These are phyloP conservation scores for Themeda triandra DNA, from an alignment of 176 grass and related monocot species.

Conservation along the genomic window DNA sequence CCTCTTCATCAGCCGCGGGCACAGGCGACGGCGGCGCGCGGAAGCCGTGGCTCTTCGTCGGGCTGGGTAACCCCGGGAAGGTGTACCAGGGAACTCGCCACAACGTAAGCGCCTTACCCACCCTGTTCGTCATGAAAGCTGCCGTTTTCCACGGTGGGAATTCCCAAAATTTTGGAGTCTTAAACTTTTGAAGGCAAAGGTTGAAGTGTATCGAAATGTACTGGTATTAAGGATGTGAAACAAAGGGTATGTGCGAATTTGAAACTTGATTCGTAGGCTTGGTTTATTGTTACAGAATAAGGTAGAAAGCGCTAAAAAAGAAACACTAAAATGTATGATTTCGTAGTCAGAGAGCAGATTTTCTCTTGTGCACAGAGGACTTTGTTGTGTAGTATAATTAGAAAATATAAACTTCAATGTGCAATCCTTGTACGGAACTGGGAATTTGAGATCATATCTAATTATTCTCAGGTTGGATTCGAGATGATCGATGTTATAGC, in stretches of 20 bases:
- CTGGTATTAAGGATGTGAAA: background rate
- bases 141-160: background rate
- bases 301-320: background rate
- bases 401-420: background rate
- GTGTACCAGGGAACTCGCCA: conserved; percentile 82
- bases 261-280: background rate
- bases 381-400: background rate
- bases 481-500: conserved; percentile 99
- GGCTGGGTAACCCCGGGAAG: conserved; percentile 93
- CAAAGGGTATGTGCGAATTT: background rate
- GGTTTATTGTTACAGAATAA: background rate
- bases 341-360: background rate
- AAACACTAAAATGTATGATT: background rate
- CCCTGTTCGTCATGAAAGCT: background rate
- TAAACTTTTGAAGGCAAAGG: background rate
- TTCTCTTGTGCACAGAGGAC: background rate
- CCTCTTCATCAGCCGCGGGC: conserved; percentile 34
- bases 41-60: conserved; percentile 87
- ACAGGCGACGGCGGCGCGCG: conserved; percentile 31
- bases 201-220: background rate
- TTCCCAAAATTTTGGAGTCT: background rate
- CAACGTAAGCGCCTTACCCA: conserved; percentile 51
- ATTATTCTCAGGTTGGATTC: conserved; percentile 75
- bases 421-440: conserved; percentile 2
- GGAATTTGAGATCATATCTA: background rate